These are phyloP conservation scores for Colletotrichum navitas DNA, from an alignment of 2,329 filamentous ascomycete genomes.

Conservation along the genomic window DNA sequence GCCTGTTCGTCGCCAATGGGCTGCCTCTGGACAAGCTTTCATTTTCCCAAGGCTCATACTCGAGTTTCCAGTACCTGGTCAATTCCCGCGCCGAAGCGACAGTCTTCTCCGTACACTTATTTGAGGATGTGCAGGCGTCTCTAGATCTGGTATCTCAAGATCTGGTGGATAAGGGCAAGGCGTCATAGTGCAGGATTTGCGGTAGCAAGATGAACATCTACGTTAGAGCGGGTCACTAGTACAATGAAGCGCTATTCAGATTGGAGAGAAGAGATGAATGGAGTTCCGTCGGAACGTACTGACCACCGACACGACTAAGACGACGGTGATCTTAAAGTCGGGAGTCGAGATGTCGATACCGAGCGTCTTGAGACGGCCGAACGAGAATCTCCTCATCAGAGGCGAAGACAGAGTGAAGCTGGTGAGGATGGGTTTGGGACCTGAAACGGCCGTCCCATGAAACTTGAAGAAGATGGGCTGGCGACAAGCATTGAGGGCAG, in stretches of 20 bases:
- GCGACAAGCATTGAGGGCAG: conserved; percentile 42
- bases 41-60: conserved; percentile 50
- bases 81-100: conserved; percentile 49
- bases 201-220: conserved; percentile 43
- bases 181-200: conserved; percentile 42
- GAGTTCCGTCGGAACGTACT: conserved; percentile 29
- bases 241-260: conserved; percentile 43
- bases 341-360: conserved; percentile 44
- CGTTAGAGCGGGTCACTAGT: conserved; percentile 43
- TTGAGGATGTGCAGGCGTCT: conserved; percentile 45
- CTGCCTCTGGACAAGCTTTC: conserved; percentile 45
- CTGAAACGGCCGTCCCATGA: conserved; percentile 41
- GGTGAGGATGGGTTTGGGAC: conserved; percentile 42
- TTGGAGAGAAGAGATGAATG: conserved; percentile 39
- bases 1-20: conserved; percentile 49
- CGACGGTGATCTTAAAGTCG: conserved; percentile 42
- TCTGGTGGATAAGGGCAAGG: conserved; percentile 39
- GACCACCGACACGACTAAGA: conserved; percentile 12
- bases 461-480: conserved; percentile 36
- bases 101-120: conserved; percentile 43
- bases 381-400: conserved; percentile 39
- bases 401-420: conserved; percentile 38
- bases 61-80: conserved; percentile 48
- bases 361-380: conserved; percentile 43
- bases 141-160: conserved; percentile 45